A percentile compares a stretch with the other conserved stretches of the same genome.
Evolutionary conservation across 495 filamentous ascomycete species (phyloP).

Genomic region (Paragyromitra xinjiangensis): DNA sequence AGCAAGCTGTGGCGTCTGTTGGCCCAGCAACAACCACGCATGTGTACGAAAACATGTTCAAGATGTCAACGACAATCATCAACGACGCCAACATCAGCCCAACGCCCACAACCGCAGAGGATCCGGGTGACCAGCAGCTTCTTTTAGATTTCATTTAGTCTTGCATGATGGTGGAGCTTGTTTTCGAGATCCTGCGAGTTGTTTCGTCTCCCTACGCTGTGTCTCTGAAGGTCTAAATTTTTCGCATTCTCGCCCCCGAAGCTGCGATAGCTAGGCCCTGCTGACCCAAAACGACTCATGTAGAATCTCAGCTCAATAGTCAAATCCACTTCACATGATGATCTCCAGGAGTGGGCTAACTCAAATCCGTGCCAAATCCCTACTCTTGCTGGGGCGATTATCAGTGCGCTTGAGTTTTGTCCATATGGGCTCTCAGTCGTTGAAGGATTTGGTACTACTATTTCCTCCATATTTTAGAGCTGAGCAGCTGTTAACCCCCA

Average conservation of each 20-base stretch:
- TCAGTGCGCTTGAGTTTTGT: constrained; percentile 54
- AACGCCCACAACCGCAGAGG: neutral
- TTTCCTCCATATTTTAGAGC: neutral
- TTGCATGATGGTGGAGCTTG: constrained; percentile 41
- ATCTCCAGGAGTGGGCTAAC: constrained; percentile 47
- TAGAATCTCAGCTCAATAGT: constrained; percentile 51
- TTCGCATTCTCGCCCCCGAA: neutral
- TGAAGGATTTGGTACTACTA: constrained; percentile 44
- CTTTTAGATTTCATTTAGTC: neutral
- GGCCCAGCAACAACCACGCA: constrained; percentile 19
- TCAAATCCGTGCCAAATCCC: constrained; percentile 52
- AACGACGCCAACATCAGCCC: constrained; percentile 12
- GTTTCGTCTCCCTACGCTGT: constrained; percentile 55
- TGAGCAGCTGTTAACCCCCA: constrained; percentile 3
- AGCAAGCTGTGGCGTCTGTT: constrained; percentile 2
- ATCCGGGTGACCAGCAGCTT: neutral
- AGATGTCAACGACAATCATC: constrained; percentile 10
- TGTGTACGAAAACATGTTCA: neutral
- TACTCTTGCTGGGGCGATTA: constrained; percentile 36
- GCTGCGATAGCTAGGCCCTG: neutral
- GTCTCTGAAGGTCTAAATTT: constrained; percentile 47
- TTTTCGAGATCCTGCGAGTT: constrained; percentile 43
- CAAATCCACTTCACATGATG: constrained; percentile 27
- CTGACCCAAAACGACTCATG: constrained; percentile 27
- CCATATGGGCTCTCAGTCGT: constrained; percentile 54